Base-by-base conservation (phyloP, 495 filamentous ascomycete genomes). In the Neurospora sp. region DNA sequence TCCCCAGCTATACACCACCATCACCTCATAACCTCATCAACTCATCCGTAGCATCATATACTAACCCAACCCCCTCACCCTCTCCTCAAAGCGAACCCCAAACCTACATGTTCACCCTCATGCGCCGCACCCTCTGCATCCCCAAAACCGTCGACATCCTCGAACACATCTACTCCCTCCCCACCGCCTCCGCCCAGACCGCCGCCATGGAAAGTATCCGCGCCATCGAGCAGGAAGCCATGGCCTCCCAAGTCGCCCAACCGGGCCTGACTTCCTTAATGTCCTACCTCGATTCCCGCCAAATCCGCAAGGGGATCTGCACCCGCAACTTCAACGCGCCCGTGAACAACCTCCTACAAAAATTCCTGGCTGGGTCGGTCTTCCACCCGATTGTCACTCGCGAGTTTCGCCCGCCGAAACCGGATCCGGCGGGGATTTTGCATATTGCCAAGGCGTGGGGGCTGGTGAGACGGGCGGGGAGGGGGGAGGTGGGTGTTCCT, bases 241-340 rank as follows among this genome's bases (percentile, higher is more conserved):
- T 98, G 94, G 75, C 82, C 8, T 78, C 86, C 27, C 95, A 97
- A 81, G 84, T 89, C 18, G 89, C 94, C 4, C 94, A 97, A 79
- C 89, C 91, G 0, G 96, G 96, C 3, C 88, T 98, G 1, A 77
- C 84, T 0, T 76, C 82, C 8, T 82, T 99, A 38, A 96, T 98
- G 90, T 81, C 88, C 39, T 97, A 96, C 81, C 87, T 98, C 0
- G 89, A 96, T 75, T 79, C 82, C 35, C 85, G 85, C 22, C 80
- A 81, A 1, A 77, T 98, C 2, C 87, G 84, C 71, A 93, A 96
- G 79, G 96, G 87, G 0, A 92, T 99, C 73, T 97, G 94, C 83
- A 99, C 96, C 7, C 86, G 96, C 77, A 99, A 99, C 84, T 98
- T 97, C 76, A 94, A 97, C 86, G 89, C 84, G 22, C 86, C 85